Conservation (phyloP, 2,329 filamentous ascomycete genomes). For the Ophidiomyces ophidiicola region DNA sequence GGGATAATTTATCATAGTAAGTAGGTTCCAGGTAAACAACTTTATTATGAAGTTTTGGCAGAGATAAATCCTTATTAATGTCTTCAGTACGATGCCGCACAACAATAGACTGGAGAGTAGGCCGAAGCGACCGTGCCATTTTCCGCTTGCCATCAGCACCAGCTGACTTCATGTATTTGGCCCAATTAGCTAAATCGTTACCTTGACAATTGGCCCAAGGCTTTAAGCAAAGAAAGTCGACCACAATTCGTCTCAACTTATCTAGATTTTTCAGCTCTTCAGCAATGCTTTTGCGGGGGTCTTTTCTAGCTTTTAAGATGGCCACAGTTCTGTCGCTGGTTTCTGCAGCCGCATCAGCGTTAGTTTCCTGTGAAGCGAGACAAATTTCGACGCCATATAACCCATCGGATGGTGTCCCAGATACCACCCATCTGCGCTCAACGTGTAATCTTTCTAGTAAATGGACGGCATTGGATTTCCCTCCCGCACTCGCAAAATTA, state of each 20-base stretch:
- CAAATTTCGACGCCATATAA: conserved; percentile 63
- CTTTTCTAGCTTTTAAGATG: conserved; percentile 25
- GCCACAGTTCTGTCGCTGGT: conserved; percentile 16
- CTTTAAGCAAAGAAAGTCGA: conserved; percentile 60
- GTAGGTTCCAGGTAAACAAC: conserved; percentile 66
- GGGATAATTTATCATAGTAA: conserved; percentile 68
- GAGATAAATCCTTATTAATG: conserved; percentile 47
- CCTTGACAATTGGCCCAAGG: conserved; percentile 61
- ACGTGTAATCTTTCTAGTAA: conserved; percentile 45
- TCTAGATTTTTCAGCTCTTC: conserved; percentile 54
- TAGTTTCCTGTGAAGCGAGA: conserved; percentile 33
- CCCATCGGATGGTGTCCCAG: conserved; percentile 76
- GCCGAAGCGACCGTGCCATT: conserved; percentile 42
- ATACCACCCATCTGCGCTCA: conserved; percentile 75
- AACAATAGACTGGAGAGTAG: conserved; percentile 65
- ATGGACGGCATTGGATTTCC: conserved; percentile 46
- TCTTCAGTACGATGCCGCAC: conserved; percentile 67
- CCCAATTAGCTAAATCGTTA: conserved; percentile 56
- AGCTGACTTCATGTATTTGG: conserved; percentile 54
- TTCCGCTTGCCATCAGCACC: conserved; percentile 42
- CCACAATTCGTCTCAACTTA: conserved; percentile 52
- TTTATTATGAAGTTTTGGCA: conserved; percentile 62
- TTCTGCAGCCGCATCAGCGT: not conserved
- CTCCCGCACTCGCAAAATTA: conserved; percentile 56
- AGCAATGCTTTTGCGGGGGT: conserved; percentile 32